phyloP scores from a whole-genome alignment of 2,329 filamentous ascomycete genomes.

The Cladorrhinum sp. region DNA sequence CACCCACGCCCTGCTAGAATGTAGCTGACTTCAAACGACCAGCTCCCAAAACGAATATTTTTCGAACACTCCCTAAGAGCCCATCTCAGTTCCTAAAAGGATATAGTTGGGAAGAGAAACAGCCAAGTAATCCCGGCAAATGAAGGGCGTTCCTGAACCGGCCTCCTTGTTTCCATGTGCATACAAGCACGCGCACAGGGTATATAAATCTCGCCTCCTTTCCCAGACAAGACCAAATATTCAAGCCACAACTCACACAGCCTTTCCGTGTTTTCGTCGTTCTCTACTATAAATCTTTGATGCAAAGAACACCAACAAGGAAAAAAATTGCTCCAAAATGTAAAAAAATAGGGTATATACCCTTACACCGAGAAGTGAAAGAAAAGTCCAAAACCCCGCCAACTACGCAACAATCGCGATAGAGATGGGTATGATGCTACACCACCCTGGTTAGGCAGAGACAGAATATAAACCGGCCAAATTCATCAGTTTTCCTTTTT shows the following conservation, averaged over 20 bases:
- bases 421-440: neutral
- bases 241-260: neutral
- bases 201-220: neutral
- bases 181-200: neutral
- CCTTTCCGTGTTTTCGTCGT: neutral
- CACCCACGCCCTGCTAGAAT: no score
- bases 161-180: neutral
- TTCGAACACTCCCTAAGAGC: no score
- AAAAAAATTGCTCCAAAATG: neutral
- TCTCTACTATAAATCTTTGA: neutral
- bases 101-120: neutral
- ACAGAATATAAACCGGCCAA: neutral
- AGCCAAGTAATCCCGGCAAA: neutral
- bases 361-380: neutral
- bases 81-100: no score
- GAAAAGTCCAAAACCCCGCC: neutral
- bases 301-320: neutral
- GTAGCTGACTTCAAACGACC: no score
- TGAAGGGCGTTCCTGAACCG: no score
- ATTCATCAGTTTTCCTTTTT: neutral
- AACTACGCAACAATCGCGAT: neutral
- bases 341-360: neutral
- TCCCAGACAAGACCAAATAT: neutral
- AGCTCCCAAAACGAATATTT: no score
- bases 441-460: neutral